Evolutionary conservation across 495 filamentous ascomycete genomes (phyloP).

Genomic region (Choiromyces venosus): DNA sequence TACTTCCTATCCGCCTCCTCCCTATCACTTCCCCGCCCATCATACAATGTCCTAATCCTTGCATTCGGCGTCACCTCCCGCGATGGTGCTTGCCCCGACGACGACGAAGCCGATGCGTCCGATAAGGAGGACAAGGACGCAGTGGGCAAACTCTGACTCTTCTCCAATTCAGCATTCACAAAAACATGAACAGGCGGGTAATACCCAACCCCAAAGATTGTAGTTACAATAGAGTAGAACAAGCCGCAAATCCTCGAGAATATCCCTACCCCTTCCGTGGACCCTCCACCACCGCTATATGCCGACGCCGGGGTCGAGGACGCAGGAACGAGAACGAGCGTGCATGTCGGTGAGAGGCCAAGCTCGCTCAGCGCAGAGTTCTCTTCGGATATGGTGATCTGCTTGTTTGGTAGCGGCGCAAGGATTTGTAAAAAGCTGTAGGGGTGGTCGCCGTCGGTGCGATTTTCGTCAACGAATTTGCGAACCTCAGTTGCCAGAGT

Average conservation of each 20-base stretch:
- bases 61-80: constrained; percentile 36
- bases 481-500: constrained; percentile 66
- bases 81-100: constrained; percentile 17
- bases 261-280: constrained; percentile 33
- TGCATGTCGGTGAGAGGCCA: constrained; percentile 69
- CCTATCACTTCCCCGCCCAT: constrained; percentile 48
- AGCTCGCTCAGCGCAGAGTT: constrained; percentile 59
- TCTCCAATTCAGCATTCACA: not conserved
- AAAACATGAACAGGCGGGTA: constrained; percentile 19
- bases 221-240: constrained; percentile 48
- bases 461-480: constrained; percentile 62
- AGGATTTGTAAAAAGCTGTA: constrained; percentile 84
- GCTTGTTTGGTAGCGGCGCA: constrained; percentile 67
- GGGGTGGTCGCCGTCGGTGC: constrained; percentile 45
- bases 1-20: constrained; percentile 49
- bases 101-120: not conserved
- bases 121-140: not conserved
- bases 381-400: constrained; percentile 69
- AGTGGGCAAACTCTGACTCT: constrained; percentile 17
- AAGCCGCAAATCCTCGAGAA: constrained; percentile 47
- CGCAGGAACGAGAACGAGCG: constrained; percentile 72
- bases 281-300: constrained; percentile 46
- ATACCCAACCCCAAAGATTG: constrained; percentile 51
- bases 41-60: constrained; percentile 55
- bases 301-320: constrained; percentile 55